A percentile compares a stretch with the other conserved stretches of the same genome.
phyloP scores from a whole-genome alignment of 495 filamentous ascomycete species.

The Penicillium goetzii region DNA sequence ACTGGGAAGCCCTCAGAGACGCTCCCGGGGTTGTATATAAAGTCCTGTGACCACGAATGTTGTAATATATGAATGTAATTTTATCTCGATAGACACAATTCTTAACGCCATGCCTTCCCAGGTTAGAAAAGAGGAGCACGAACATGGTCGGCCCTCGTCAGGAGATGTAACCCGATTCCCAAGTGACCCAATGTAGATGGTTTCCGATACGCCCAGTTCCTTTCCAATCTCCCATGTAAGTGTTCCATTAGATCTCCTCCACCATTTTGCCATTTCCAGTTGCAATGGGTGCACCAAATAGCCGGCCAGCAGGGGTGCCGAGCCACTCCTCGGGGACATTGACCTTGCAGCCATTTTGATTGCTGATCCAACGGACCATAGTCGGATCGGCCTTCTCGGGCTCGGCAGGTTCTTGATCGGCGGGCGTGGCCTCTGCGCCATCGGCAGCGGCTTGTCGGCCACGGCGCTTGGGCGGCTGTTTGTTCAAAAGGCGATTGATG shows the following conservation, averaged over 20 bases:
- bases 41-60: background rate
- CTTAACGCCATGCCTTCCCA: constrained; percentile 27
- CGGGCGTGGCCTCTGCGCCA: constrained; percentile 50
- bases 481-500: constrained; percentile 94
- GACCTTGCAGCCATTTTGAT: constrained; percentile 65
- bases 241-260: constrained; percentile 44
- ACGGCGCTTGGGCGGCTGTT: constrained; percentile 87
- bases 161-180: constrained; percentile 9
- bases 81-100: constrained; percentile 13
- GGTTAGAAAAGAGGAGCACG: constrained; percentile 3
- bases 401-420: constrained; percentile 60
- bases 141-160: constrained; percentile 3
- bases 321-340: constrained; percentile 86
- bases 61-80: constrained; percentile 7
- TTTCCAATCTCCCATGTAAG: constrained; percentile 13
- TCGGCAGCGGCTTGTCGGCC: constrained; percentile 55
- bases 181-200: constrained; percentile 20
- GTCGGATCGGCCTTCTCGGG: constrained; percentile 63
- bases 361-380: constrained; percentile 80
- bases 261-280: constrained; percentile 45
- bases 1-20: background rate
- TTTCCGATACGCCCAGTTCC: constrained; percentile 36
- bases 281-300: constrained; percentile 54
- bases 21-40: background rate
- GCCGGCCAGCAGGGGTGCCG: constrained; percentile 63